phyloP scores from a whole-genome alignment of 495 filamentous ascomycete species.

The Evernia prunastri region DNA sequence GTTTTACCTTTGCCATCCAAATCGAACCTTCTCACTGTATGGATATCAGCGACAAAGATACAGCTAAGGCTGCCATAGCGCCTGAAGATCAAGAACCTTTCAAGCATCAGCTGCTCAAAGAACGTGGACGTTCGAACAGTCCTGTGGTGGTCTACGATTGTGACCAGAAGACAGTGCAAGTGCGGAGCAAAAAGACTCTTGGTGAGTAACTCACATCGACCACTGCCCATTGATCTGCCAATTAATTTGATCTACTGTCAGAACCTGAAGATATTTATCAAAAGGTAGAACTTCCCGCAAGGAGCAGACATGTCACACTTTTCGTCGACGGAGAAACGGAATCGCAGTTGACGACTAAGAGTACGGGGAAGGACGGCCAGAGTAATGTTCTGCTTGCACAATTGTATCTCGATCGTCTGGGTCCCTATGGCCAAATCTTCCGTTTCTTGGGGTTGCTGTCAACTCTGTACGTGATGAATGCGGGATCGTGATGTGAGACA shows the following conservation, averaged over 20 bases:
- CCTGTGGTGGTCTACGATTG: slow-evolving; percentile 6
- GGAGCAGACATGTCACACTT: not conserved
- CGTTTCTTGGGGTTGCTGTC: slow-evolving; percentile 5
- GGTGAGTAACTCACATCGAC: not conserved
- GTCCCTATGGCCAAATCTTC: not conserved
- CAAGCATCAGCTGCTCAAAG: not conserved
- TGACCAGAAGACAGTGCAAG: not conserved
- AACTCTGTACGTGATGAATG: slow-evolving; percentile 5
- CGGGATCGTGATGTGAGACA: not conserved
- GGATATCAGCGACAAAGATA: not conserved
- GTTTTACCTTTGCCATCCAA: not conserved
- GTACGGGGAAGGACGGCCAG: not conserved
- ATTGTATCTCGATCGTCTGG: slow-evolving; percentile 7
- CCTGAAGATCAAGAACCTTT: not conserved
- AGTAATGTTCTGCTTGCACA: not conserved
- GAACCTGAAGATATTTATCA: not conserved
- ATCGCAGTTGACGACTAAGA: not conserved
- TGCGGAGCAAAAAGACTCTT: not conserved
- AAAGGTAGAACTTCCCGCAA: not conserved
- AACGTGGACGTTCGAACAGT: not conserved
- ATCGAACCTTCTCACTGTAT: not conserved
- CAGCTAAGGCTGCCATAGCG: not conserved
- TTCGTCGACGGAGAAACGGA: slow-evolving; percentile 11
- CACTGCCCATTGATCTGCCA: not conserved
- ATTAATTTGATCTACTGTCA: not conserved